A percentile compares a stretch with the other conserved stretches of the same genome.
Conservation (phyloP, 805 yeast species). For the Candida adriatica region DNA sequence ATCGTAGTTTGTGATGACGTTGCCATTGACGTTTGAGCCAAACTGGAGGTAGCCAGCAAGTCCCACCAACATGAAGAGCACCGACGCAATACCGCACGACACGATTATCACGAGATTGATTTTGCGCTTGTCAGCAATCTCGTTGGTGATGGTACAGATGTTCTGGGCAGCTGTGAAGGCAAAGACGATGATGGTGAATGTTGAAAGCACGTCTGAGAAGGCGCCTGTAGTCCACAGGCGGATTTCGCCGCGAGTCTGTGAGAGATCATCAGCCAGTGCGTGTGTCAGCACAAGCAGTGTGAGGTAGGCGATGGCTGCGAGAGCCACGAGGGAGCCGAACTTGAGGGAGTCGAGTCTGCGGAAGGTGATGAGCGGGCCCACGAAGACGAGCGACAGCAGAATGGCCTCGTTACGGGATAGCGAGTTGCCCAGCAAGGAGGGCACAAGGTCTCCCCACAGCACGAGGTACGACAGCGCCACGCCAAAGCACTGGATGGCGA, state of each 20-base stretch:
- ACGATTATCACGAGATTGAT: conserved; percentile 41
- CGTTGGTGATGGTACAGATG: conserved; percentile 70
- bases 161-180: conserved; percentile 83
- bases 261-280: conserved; percentile 38
- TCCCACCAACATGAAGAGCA: conserved; percentile 58
- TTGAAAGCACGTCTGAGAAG: conserved; percentile 41
- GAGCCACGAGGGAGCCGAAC: conserved; percentile 64
- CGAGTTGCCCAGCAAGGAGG: conserved; percentile 42
- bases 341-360: conserved; percentile 61
- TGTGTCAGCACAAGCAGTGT: conserved; percentile 48
- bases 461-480: conserved; percentile 67
- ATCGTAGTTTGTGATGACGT: conserved; percentile 63
- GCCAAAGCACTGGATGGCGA: conserved; percentile 74
- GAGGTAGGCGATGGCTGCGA: conserved; percentile 59
- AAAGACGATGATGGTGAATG: conserved; percentile 69
- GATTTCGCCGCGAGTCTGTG: conserved; percentile 36
- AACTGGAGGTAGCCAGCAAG: conserved; percentile 65
- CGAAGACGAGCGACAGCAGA: conserved; percentile 40
- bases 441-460: conserved; percentile 72
- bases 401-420: conserved; percentile 35
- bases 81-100: conserved; percentile 48
- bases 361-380: conserved; percentile 58
- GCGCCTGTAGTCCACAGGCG: conserved; percentile 37
- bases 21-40: conserved; percentile 60
- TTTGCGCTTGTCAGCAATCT: conserved; percentile 48